Base-by-base conservation (phyloP, 2,329 filamentous ascomycete genomes). In the Arthrobotrys conoides region DNA sequence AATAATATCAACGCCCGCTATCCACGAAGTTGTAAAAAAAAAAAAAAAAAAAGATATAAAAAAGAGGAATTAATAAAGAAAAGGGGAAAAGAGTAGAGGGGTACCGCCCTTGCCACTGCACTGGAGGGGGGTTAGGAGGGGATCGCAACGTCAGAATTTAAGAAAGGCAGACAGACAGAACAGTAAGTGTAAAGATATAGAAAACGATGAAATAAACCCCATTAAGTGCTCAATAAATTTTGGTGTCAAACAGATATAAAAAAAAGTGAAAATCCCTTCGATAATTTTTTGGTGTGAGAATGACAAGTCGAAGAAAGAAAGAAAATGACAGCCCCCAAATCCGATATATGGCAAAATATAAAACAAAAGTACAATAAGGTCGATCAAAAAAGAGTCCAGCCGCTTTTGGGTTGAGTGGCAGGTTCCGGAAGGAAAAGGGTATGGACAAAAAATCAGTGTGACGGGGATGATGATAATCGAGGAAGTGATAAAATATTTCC, bases 231-330 rank as follows among this genome's bases (percentile, higher is more conserved):
- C 57, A 22, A 38, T 36, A 30, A n/a, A 61, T 75, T 71, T 75
- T 75, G 53, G 33, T 30, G 63, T 70, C 76, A 55, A 71, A 79
- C 69, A 79, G 64, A n/a, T n/a, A n/a, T n/a, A n/a, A n/a, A 80
- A 46, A 79, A 76, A 53, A 80, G 64, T 53, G 33, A 75, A 75
- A 22, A 82, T 82, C 80, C 81, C 82, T 82, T 82, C 79, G 82
- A 82, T 73, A 71, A 69, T 70, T 55, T 79, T 76, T 68, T 55
- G 80, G 80, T 76, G 78, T 80, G 64, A 70, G 81, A 82, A 80
- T 72, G 24, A 64, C 44, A 80, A 72, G 59, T 36, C 27, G 27
- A 30, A 55, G 46, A 57, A 24, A 53, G 18, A 6, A 30, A 55
- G 46, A 57, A 24, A 53, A 30, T 41, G 44, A 53, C n/a, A 70